Conservation (phyloP, 768 basidiomycete species). For the Hypsizygus marmoreus region DNA sequence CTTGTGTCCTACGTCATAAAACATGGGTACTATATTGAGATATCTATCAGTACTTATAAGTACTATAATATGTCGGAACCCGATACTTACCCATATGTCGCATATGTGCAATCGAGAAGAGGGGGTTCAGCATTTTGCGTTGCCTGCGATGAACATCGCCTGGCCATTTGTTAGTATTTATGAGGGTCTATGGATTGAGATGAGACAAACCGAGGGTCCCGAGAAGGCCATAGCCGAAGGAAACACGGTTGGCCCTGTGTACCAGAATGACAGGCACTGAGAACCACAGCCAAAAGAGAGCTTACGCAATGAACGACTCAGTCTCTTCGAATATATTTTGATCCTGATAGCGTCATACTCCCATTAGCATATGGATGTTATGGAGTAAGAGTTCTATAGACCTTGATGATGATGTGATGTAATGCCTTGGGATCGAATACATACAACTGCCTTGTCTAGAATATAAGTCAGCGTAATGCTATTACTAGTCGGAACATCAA, state of each 20-base stretch:
- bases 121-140: conserved; percentile 20
- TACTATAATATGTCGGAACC: background rate
- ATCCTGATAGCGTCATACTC: conserved; percentile 12
- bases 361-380: background rate
- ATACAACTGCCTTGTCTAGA: conserved; percentile 16
- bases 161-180: background rate
- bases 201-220: conserved; percentile 16
- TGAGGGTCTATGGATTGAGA: background rate
- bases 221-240: conserved; percentile 15
- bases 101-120: conserved; percentile 22
- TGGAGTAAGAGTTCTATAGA: background rate
- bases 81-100: conserved; percentile 14
- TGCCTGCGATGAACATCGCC: conserved; percentile 18
- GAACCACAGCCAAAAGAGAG: too few species aligned
- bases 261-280: too few species aligned
- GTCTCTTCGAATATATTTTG: conserved; percentile 17
- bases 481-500: conserved; percentile 4
- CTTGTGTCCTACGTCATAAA: conserved; percentile 19
- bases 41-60: background rate
- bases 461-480: background rate
- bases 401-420: conserved; percentile 18
- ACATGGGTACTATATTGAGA: conserved; percentile 13
- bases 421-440: conserved; percentile 16
- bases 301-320: conserved; percentile 13
- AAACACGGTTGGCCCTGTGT: conserved; percentile 6